Percentiles rank a stretch among this genome's conserved stretches.
These are phyloP conservation scores for Periconia sp. DNA, from an alignment of 2,329 filamentous ascomycete genomes.

Conservation along the genomic window DNA sequence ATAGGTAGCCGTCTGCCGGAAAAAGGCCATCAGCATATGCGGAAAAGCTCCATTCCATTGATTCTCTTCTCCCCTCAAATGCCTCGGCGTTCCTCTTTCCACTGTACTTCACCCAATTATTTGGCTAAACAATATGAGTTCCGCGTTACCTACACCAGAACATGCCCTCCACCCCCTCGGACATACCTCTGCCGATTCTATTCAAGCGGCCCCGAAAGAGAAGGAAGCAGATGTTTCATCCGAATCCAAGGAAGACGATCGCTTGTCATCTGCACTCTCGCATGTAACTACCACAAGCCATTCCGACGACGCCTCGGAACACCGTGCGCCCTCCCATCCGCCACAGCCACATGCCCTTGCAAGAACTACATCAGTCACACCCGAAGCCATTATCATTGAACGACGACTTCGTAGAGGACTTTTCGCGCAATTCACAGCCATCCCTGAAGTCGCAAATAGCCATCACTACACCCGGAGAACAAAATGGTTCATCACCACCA, in stretches of 20 bases:
- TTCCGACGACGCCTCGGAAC: constrained; percentile 18
- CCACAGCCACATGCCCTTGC: constrained; percentile 21
- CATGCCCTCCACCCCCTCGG: background rate
- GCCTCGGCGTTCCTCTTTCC: background rate
- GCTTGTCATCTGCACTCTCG: constrained; percentile 25
- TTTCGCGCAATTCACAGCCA: constrained; percentile 67
- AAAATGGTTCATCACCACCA: constrained; percentile 82
- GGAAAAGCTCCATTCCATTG: background rate
- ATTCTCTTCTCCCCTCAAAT: background rate
- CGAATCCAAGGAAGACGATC: constrained; percentile 17
- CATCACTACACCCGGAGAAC: constrained; percentile 70
- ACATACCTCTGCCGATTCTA: background rate
- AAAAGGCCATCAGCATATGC: too few relatives aligned
- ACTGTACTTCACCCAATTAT: background rate
- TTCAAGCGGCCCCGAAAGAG: background rate
- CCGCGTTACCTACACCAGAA: background rate
- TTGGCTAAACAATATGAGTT: background rate
- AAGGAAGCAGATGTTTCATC: constrained; percentile 14
- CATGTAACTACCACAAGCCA: constrained; percentile 22
- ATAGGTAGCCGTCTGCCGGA: too few relatives aligned
- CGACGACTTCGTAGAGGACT: constrained; percentile 67
- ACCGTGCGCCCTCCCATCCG: background rate
- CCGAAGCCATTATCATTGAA: constrained; percentile 52
- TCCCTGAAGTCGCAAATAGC: constrained; percentile 78
- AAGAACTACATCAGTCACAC: constrained; percentile 34